Percentiles rank a stretch among this genome's conserved stretches.
Conservation (phyloP, 768 basidiomycete species). For the Kwoniella sp. region DNA sequence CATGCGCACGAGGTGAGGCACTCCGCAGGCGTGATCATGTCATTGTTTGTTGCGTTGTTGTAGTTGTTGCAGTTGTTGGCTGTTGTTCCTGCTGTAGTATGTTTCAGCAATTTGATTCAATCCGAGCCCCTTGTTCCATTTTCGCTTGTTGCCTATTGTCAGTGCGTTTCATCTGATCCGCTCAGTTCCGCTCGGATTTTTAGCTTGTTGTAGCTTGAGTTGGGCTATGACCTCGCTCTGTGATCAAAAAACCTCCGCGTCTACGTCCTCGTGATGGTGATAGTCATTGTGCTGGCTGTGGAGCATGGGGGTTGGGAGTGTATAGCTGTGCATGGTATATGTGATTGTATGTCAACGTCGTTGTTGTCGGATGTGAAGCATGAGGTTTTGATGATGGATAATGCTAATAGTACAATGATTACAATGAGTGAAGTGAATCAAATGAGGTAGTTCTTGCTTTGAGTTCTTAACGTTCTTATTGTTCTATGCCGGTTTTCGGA, state of each 20-base stretch:
- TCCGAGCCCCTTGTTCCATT: background rate
- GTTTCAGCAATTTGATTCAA: background rate
- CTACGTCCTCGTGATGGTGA: no score
- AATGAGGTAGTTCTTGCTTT: background rate
- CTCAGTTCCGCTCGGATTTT: no score
- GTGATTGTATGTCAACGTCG: background rate
- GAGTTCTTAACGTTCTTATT: background rate
- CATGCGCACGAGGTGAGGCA: no score
- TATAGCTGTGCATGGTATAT: constrained; percentile 3
- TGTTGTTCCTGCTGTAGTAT: background rate
- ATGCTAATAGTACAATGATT: background rate
- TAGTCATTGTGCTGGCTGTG: no score
- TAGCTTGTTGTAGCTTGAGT: no score
- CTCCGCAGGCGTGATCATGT: no score
- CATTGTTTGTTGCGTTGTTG: no score
- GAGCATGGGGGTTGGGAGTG: background rate
- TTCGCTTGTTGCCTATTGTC: no score
- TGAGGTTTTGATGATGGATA: background rate
- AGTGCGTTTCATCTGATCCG: background rate
- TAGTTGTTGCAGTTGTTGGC: background rate
- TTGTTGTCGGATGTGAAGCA: no score
- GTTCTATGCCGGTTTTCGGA: no score
- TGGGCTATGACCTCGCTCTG: background rate
- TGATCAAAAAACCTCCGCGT: background rate
- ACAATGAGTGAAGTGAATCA: background rate